Evolutionary conservation across 306 rosid genomes (phyloP).

Genomic region (Vachellia collinsii): DNA sequence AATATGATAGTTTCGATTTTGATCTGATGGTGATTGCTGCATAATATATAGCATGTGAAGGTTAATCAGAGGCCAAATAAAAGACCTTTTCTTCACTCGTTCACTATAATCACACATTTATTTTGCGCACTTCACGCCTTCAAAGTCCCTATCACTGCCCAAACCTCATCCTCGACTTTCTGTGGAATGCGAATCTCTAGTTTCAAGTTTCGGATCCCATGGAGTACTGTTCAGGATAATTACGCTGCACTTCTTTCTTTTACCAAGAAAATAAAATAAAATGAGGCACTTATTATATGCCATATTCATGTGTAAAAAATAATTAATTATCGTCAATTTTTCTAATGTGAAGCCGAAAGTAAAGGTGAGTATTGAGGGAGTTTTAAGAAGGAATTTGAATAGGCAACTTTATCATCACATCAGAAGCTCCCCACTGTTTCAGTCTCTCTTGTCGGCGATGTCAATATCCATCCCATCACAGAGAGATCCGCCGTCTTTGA

Average conservation of each 20-base stretch:
- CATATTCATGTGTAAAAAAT: background rate
- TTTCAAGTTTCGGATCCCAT: background rate
- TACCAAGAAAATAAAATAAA: no score
- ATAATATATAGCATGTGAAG: no score
- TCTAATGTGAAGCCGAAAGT: background rate
- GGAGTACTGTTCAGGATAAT: background rate
- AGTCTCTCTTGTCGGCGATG: background rate
- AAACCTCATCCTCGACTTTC: background rate
- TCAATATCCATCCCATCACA: background rate
- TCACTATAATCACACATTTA: background rate
- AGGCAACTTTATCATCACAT: background rate
- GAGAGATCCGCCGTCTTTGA: background rate
- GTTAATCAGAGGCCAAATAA: background rate
- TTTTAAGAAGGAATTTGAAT: background rate
- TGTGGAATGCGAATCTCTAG: background rate
- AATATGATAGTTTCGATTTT: background rate
- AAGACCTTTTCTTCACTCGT: background rate
- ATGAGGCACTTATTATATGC: no score
- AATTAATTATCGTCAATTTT: background rate
- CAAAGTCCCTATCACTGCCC: background rate
- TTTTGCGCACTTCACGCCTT: constrained; percentile 20
- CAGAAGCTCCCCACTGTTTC: background rate
- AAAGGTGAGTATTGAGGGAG: background rate
- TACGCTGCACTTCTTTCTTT: no score
- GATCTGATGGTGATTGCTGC: constrained; percentile 14